phyloP scores from a whole-genome alignment of 2,329 filamentous ascomycete species.

The Phyllosticta capitalensis region DNA sequence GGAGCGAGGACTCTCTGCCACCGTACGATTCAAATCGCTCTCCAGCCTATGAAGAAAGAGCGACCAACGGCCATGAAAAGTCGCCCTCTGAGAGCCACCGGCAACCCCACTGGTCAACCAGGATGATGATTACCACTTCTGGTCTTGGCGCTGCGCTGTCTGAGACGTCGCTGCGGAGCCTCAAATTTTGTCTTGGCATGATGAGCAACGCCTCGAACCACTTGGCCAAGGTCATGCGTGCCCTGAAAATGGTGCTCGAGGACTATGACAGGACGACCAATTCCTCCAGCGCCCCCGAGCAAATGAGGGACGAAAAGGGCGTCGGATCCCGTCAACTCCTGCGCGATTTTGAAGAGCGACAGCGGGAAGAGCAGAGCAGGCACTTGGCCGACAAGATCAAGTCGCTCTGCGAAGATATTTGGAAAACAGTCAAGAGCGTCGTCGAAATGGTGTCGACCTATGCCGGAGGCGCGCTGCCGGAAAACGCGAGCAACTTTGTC shows the following conservation, averaged over 20 bases:
- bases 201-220: conserved; percentile 74
- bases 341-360: conserved; percentile 7
- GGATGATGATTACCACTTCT: conserved; percentile 81
- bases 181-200: conserved; percentile 77
- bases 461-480: conserved; percentile 80
- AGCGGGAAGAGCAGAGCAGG: conserved; percentile 22
- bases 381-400: conserved; percentile 69
- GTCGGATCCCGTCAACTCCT: conserved; percentile 13
- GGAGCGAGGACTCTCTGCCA: conserved; percentile 55
- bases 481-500: conserved; percentile 77
- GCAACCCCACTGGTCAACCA: conserved; percentile 60
- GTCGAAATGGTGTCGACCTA: conserved; percentile 82
- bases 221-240: conserved; percentile 64
- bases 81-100: conserved; percentile 14
- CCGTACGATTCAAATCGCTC: conserved; percentile 74
- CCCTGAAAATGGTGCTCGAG: conserved; percentile 65
- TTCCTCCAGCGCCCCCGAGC: conserved; percentile 16
- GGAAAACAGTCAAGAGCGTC: conserved; percentile 58
- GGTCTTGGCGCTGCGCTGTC: conserved; percentile 87
- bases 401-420: conserved; percentile 44
- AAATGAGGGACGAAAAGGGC: conserved; percentile 13
- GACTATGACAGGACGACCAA: conserved; percentile 58
- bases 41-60: conserved; percentile 61
- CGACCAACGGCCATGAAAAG: conserved; percentile 21
- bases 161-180: conserved; percentile 70